Percentiles rank a stretch among this genome's conserved stretches.
Conservation (phyloP, 225 moss, liverwort and hornwort genomes). For the Physcomitrium patens region DNA sequence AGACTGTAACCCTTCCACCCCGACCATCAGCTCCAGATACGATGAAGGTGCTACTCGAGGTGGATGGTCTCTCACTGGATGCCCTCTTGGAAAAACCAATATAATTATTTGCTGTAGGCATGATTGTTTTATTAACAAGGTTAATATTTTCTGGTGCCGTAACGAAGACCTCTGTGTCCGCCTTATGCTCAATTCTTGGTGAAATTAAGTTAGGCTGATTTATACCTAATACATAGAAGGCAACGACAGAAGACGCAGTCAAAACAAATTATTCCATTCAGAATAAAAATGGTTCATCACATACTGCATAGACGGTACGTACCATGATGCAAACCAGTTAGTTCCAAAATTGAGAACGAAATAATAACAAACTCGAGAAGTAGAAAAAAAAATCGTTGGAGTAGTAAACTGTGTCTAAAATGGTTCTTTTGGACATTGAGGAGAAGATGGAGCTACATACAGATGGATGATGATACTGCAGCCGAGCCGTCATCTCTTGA, state of each 20-base stretch:
- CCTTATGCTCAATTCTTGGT: constrained; percentile 24
- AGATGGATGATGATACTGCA: constrained; percentile 27
- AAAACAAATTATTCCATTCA: constrained; percentile 9
- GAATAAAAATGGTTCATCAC: constrained; percentile 5
- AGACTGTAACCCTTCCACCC: constrained; percentile 74
- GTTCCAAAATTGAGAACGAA: background rate
- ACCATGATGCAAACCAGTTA: background rate
- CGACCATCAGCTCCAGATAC: constrained; percentile 91
- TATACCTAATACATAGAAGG: constrained; percentile 24
- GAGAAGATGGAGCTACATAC: constrained; percentile 34
- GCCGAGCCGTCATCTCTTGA: constrained; percentile 24
- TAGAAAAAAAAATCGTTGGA: background rate
- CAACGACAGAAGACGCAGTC: constrained; percentile 19
- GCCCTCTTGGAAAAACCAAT: constrained; percentile 45
- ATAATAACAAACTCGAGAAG: background rate
- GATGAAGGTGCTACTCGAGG: constrained; percentile 62
- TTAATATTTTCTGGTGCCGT: constrained; percentile 20
- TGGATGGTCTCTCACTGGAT: constrained; percentile 25
- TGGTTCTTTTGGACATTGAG: background rate
- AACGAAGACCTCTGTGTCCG: constrained; percentile 17
- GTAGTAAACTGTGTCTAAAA: background rate
- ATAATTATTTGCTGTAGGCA: constrained; percentile 30
- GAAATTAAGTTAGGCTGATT: constrained; percentile 19
- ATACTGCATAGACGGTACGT: constrained; percentile 3
- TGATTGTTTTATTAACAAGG: constrained; percentile 9